A percentile compares a stretch with the other conserved stretches of the same genome.
Evolutionary conservation across 2,329 filamentous ascomycete species (phyloP).

Genomic region (Neobulgaria alba): DNA sequence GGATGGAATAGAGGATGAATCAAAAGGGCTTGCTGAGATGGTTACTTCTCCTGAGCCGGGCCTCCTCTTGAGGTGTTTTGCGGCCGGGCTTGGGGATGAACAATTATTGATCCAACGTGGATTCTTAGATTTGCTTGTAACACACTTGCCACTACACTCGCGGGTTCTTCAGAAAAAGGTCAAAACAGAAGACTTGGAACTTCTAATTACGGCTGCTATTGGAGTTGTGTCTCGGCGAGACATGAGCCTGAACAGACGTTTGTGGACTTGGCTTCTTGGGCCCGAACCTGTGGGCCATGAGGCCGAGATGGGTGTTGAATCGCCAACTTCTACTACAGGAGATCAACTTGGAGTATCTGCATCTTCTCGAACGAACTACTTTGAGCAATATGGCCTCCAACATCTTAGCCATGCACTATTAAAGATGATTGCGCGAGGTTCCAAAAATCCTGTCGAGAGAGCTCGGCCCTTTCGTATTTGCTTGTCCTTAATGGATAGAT

Average conservation of each 20-base stretch:
- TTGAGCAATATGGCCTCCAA: constrained; percentile 68
- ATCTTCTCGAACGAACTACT: constrained; percentile 64
- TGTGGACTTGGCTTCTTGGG: constrained; percentile 96
- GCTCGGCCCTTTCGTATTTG: constrained; percentile 86
- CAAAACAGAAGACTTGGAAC: constrained; percentile 66
- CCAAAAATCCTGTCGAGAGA: constrained; percentile 51
- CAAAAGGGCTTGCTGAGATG: constrained; percentile 49
- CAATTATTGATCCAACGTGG: constrained; percentile 89
- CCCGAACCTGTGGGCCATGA: constrained; percentile 51
- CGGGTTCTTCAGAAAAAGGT: constrained; percentile 69
- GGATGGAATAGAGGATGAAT: constrained; percentile 32
- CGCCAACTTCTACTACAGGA: constrained; percentile 28
- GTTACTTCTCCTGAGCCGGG: constrained; percentile 86
- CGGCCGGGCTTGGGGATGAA: constrained; percentile 77
- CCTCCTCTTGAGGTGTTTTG: constrained; percentile 81
- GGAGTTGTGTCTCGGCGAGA: constrained; percentile 83
- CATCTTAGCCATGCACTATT: constrained; percentile 68
- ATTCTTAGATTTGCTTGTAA: constrained; percentile 86
- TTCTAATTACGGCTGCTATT: constrained; percentile 73
- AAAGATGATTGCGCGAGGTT: constrained; percentile 58
- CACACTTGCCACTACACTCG: constrained; percentile 79
- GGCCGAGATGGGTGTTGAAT: constrained; percentile 39
- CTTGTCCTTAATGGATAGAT: constrained; percentile 93
- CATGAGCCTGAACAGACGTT: constrained; percentile 88
- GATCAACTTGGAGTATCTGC: constrained; percentile 25